Conservation (phyloP, 2,329 filamentous ascomycete genomes). For the Hypocreales sp. region DNA sequence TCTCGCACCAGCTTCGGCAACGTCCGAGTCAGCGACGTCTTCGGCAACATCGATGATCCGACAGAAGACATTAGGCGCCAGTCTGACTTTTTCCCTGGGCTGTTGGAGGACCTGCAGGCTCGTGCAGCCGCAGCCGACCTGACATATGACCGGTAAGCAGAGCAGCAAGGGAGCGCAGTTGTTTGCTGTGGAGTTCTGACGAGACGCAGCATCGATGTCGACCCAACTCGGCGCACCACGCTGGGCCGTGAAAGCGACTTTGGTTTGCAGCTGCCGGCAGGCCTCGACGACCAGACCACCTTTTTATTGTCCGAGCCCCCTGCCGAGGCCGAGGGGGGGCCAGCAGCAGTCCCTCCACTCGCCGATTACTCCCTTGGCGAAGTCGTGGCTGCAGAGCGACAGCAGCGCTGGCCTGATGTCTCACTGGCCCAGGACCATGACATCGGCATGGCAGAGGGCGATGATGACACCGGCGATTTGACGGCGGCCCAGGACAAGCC, state of each 20-base stretch:
- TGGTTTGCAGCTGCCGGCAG: conserved; percentile 30
- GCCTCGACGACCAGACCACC: conserved; percentile 32
- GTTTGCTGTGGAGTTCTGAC: conserved; percentile 4
- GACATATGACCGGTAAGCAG: conserved; percentile 25
- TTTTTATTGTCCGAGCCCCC: conserved; percentile 28
- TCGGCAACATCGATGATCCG: conserved; percentile 15
- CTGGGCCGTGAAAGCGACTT: conserved; percentile 34
- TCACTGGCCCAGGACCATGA: too few species aligned
- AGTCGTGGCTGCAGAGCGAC: conserved; percentile 7
- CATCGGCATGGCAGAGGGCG: too few species aligned
- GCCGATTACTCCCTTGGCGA: conserved; percentile 7
- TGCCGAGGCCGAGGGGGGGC: conserved; percentile 8
- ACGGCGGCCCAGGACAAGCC: background rate
- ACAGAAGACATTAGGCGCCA: conserved; percentile 27
- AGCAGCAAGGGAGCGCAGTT: background rate
- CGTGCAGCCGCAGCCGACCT: conserved; percentile 22
- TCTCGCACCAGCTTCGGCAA: conserved; percentile 40
- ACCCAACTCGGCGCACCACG: conserved; percentile 22
- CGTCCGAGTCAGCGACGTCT: conserved; percentile 37
- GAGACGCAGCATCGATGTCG: conserved; percentile 17
- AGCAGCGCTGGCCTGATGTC: too few species aligned
- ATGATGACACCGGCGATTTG: background rate
- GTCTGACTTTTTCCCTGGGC: conserved; percentile 36
- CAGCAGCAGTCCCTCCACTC: conserved; percentile 4
- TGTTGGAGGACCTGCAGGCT: conserved; percentile 26